Evolutionary conservation across 441 rosid species (phyloP).

Genomic region (Populus hybrid): DNA sequence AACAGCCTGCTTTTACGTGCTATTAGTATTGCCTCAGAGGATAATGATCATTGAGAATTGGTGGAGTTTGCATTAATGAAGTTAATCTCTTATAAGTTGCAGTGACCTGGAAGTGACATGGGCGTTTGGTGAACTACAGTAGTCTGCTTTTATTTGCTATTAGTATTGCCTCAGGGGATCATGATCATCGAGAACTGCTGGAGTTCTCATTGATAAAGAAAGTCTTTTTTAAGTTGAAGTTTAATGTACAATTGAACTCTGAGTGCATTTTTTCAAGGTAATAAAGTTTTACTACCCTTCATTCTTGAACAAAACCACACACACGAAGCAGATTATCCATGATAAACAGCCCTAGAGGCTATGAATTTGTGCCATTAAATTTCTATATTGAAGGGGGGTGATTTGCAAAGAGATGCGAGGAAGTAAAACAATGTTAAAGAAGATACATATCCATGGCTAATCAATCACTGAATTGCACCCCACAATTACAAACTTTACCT

Average conservation of each 20-base stretch:
- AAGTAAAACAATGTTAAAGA: background rate
- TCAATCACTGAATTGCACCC: background rate
- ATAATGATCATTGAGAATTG: conserved; percentile 1
- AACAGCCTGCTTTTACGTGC: conserved; percentile 7
- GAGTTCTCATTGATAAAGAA: background rate
- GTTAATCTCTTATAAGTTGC: background rate
- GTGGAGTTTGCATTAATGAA: background rate
- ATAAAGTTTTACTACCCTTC: background rate
- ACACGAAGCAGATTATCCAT: background rate
- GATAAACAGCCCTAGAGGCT: background rate
- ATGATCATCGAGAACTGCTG: background rate
- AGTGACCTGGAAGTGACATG: background rate
- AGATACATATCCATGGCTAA: background rate
- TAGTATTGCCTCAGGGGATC: background rate
- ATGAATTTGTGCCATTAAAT: background rate
- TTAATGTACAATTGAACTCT: background rate
- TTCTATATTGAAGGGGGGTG: background rate
- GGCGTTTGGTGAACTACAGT: background rate
- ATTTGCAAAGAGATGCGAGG: background rate
- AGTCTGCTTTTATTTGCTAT: background rate
- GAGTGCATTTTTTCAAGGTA: conserved; percentile 2
- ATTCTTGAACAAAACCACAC: background rate
- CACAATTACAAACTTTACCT: background rate
- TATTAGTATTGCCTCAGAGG: conserved; percentile 7
- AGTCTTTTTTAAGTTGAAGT: background rate